Conservation (phyloP, 352 stramenopile species). For the Phytophthora ramorum region DNA sequence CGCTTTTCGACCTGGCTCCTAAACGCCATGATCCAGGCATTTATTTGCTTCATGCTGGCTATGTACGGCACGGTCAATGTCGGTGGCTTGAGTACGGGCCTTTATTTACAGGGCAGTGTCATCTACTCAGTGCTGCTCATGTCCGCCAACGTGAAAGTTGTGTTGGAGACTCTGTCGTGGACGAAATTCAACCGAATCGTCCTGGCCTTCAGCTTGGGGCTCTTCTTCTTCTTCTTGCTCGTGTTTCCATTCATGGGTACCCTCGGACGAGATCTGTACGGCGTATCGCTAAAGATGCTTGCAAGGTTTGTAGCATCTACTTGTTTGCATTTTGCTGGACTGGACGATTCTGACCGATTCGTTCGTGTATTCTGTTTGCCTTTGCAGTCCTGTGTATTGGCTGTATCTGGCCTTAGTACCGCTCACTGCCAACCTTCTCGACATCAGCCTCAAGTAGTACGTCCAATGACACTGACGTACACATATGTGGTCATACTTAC, state of each 20-base stretch:
- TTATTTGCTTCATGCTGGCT: slow-evolving; percentile 70
- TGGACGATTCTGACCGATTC: not conserved
- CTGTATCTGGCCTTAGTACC: slow-evolving; percentile 70
- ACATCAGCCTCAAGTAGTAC: slow-evolving; percentile 79
- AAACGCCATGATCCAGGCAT: slow-evolving; percentile 70
- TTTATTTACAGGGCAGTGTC: slow-evolving; percentile 72
- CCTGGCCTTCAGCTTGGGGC: slow-evolving; percentile 57
- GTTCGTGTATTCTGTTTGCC: not conserved
- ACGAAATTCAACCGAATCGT: slow-evolving; percentile 72
- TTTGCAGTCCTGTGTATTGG: slow-evolving; percentile 68
- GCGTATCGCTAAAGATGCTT: slow-evolving; percentile 64
- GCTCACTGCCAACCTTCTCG: slow-evolving; percentile 61
- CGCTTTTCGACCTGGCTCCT: slow-evolving; percentile 68
- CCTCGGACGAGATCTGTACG: slow-evolving; percentile 60
- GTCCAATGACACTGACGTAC: slow-evolving; percentile 12
- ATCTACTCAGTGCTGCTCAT: slow-evolving; percentile 80
- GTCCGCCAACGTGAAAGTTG: slow-evolving; percentile 81
- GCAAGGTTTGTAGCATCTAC: slow-evolving; percentile 35
- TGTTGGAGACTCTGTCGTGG: slow-evolving; percentile 79
- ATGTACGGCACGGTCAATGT: slow-evolving; percentile 52
- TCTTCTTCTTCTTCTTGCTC: slow-evolving; percentile 76
- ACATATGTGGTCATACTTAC: not conserved
- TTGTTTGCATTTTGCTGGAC: not conserved
- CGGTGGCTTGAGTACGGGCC: slow-evolving; percentile 37
- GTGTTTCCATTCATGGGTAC: slow-evolving; percentile 59